Percentiles rank a stretch among this genome's conserved stretches.
Evolutionary conservation across 768 basidiomycete genomes (phyloP).

Genomic region (Epithele typhae): DNA sequence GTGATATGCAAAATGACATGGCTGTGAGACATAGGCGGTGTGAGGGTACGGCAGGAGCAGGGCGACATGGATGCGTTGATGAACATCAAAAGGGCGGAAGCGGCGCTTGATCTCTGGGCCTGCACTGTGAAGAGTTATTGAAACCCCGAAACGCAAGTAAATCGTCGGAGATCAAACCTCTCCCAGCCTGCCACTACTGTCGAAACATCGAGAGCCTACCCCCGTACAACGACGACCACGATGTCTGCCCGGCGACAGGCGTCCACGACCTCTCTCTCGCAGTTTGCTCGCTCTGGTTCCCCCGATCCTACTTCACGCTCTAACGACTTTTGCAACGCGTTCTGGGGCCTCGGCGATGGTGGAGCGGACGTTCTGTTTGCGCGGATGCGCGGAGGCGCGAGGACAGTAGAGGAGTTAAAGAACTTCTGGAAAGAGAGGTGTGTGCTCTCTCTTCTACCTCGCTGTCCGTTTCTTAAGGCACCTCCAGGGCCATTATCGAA

Average conservation of each 20-base stretch:
- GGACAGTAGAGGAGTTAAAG: conserved; percentile 86
- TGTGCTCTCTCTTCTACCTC: conserved; percentile 19
- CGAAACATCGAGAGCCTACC: too few species aligned
- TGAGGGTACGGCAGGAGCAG: too few species aligned
- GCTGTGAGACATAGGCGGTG: too few species aligned
- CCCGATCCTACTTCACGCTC: conserved; percentile 45
- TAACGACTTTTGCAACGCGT: conserved; percentile 93
- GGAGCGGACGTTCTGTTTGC: conserved; percentile 91
- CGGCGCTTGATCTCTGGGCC: too few species aligned
- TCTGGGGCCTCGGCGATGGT: conserved; percentile 86
- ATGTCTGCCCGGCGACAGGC: conserved; percentile 78
- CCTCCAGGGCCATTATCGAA: conserved; percentile 75
- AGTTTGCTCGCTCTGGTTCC: conserved; percentile 57
- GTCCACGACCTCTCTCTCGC: conserved; percentile 77
- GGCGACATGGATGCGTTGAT: too few species aligned
- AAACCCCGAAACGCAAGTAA: too few species aligned
- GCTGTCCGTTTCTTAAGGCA: neutral
- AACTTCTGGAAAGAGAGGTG: conserved; percentile 94
- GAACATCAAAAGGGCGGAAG: too few species aligned
- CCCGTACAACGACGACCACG: conserved; percentile 10
- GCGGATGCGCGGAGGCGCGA: conserved; percentile 77
- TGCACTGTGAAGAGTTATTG: too few species aligned
- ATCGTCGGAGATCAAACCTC: too few species aligned
- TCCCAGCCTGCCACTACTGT: too few species aligned
- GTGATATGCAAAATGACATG: too few species aligned